Conservation (phyloP, 78 protist genomes). For the Isochrysis galbana region DNA sequence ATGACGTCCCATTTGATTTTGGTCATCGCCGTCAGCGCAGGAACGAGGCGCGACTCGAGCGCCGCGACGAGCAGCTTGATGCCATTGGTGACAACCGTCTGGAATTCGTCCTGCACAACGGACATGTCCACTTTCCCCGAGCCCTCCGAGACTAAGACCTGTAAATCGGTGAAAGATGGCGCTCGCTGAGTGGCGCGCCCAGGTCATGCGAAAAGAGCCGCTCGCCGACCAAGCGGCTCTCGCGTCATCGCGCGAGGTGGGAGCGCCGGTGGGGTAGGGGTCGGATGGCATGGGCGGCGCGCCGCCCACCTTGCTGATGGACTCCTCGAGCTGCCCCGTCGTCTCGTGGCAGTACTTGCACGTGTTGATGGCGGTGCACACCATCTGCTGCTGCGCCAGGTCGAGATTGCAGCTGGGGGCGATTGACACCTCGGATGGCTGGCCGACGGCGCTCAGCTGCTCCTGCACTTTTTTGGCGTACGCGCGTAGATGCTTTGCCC, state of each 20-base stretch:
- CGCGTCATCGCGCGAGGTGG: too few species aligned
- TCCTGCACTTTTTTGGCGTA: background rate
- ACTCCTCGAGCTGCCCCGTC: conserved; percentile 20
- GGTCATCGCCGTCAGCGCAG: background rate
- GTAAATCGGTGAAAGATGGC: too few species aligned
- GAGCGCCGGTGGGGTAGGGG: too few species aligned
- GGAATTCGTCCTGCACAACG: background rate
- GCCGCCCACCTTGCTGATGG: background rate
- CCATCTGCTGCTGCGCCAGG: background rate
- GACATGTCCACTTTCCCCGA: background rate
- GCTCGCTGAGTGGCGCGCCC: too few species aligned
- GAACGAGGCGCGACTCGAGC: background rate
- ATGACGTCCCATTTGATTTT: background rate
- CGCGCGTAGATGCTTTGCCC: background rate
- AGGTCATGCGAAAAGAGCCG: too few species aligned
- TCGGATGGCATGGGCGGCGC: too few species aligned
- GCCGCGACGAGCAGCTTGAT: background rate
- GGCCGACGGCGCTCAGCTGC: background rate
- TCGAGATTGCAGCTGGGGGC: background rate
- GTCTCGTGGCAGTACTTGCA: conserved; percentile 8
- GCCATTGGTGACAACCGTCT: background rate
- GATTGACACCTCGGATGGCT: background rate
- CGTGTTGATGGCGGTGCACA: conserved; percentile 25
- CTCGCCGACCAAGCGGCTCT: too few species aligned
- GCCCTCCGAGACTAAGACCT: background rate